Conservation (phyloP, 148 eudicot genomes). For the Heliosperma pusillum region DNA sequence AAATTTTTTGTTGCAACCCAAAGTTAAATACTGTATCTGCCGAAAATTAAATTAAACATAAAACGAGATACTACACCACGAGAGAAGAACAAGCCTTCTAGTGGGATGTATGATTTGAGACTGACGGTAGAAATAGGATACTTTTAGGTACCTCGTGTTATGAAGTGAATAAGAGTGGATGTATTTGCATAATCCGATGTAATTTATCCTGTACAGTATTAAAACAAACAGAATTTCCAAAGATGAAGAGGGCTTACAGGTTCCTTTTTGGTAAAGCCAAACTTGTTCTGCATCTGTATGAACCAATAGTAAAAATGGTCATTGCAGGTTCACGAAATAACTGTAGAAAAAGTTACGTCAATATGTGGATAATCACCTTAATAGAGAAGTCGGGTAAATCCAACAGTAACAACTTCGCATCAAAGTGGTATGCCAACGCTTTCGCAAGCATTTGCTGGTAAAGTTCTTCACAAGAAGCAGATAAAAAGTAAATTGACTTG, state of each 20-base stretch:
- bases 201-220: neutral
- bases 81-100: neutral
- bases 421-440: slow-evolving; percentile 79
- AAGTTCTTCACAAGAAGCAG: slow-evolving; percentile 43
- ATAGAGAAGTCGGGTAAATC: slow-evolving; percentile 77
- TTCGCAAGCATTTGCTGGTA: slow-evolving; percentile 83
- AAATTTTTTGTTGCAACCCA: no score
- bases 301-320: slow-evolving; percentile 22
- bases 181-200: neutral
- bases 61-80: neutral
- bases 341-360: neutral
- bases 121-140: neutral
- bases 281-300: slow-evolving; percentile 88
- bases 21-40: no score
- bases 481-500: slow-evolving; percentile 20
- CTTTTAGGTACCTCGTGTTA: neutral
- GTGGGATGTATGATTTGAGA: neutral
- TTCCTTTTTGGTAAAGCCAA: slow-evolving; percentile 60
- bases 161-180: neutral
- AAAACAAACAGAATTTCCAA: neutral
- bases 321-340: slow-evolving; percentile 14
- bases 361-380: slow-evolving; percentile 40
- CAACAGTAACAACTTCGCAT: slow-evolving; percentile 76
- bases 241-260: slow-evolving; percentile 46
- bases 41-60: neutral